phyloP scores from a whole-genome alignment of 2,329 filamentous ascomycete genomes.

The Leptographium radiaticola region DNA sequence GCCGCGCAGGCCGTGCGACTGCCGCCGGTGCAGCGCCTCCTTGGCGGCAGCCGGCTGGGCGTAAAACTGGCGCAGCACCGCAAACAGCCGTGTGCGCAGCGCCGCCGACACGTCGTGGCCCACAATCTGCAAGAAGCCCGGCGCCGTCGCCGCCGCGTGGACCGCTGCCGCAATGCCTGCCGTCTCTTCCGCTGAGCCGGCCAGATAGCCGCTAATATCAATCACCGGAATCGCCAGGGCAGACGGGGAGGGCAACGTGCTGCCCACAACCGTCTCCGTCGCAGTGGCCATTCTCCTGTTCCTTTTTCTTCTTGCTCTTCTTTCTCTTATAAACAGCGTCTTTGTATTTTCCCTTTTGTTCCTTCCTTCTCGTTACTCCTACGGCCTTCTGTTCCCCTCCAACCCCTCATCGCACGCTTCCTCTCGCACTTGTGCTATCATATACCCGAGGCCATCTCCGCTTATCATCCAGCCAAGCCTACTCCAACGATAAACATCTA shows the following conservation, averaged over 20 bases:
- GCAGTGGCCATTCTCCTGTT: not conserved
- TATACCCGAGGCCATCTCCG: not conserved
- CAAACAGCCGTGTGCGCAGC: conserved; percentile 16
- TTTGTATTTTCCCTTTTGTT: not conserved
- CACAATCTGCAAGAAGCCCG: conserved; percentile 22
- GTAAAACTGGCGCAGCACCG: conserved; percentile 16
- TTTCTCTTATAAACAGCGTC: no score
- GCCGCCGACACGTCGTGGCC: conserved; percentile 18
- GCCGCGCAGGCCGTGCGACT: conserved; percentile 14
- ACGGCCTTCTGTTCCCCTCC: not conserved
- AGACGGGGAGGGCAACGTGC: no score
- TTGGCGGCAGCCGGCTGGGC: conserved; percentile 18
- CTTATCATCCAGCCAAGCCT: not conserved
- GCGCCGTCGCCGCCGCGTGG: conserved; percentile 13
- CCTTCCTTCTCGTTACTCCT: not conserved
- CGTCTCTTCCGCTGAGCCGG: not conserved
- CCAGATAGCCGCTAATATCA: conserved; percentile 16
- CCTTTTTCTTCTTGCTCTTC: not conserved
- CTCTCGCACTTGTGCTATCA: no score
- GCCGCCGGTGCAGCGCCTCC: conserved; percentile 9
- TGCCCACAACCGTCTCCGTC: not conserved
- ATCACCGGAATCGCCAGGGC: conserved; percentile 15
- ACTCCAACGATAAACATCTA: not conserved
- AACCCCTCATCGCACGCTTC: not conserved
- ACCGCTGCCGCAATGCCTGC: not conserved